Evolutionary conservation across 2,329 filamentous ascomycete species (phyloP).

Genomic region (Xylariales sp.): DNA sequence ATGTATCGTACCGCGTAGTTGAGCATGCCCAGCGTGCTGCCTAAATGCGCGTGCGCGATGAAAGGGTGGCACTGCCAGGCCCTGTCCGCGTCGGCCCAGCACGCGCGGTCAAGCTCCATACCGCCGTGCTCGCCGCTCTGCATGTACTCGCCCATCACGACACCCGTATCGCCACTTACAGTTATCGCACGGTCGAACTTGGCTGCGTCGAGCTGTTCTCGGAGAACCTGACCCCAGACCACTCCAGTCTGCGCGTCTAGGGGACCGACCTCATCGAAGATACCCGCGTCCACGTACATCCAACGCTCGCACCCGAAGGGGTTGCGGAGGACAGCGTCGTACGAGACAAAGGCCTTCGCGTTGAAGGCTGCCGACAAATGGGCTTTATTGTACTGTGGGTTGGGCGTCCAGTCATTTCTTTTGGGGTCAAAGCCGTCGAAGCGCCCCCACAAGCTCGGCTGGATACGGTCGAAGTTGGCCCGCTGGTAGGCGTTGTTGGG

Average conservation of each 20-base stretch:
- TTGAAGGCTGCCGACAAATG: conserved; percentile 14
- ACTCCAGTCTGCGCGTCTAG: conserved; percentile 8
- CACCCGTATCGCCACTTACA: conserved; percentile 9
- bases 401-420: conserved; percentile 4
- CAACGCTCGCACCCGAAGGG: conserved; percentile 13
- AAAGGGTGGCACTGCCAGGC: conserved; percentile 13
- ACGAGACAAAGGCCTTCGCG: conserved; percentile 15
- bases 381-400: conserved; percentile 12
- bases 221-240: conserved; percentile 12
- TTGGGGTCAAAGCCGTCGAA: conserved; percentile 11
- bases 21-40: conserved; percentile 14
- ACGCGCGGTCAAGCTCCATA: conserved; percentile 9
- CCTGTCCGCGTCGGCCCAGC: conserved; percentile 9
- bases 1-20: conserved; percentile 15
- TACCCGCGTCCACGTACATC: conserved; percentile 16
- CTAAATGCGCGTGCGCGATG: conserved; percentile 13
- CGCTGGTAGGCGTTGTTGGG: conserved; percentile 14
- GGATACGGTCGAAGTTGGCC: conserved; percentile 10
- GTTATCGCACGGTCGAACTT: conserved; percentile 11
- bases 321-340: conserved; percentile 14
- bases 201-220: conserved; percentile 8
- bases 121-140: conserved; percentile 7
- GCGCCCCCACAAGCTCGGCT: conserved; percentile 9
- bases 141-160: conserved; percentile 15
- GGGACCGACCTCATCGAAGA: conserved; percentile 14